Conservation (phyloP, 345 rosid species). For the Turritis glabra region DNA sequence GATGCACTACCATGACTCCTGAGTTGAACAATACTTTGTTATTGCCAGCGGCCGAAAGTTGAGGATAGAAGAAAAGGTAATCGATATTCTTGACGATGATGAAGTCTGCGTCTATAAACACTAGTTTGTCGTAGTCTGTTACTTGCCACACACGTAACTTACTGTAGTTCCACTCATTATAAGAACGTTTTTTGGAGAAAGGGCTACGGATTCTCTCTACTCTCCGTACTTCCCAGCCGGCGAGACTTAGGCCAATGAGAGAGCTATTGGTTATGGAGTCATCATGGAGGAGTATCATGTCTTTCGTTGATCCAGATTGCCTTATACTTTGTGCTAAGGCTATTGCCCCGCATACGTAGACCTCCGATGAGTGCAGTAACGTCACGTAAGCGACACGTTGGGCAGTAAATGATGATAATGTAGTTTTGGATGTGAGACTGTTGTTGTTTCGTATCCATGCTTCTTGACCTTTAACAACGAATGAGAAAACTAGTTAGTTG, state of each 20-base stretch:
- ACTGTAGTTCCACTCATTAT: constrained; percentile 93
- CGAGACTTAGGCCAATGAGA: constrained; percentile 44
- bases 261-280: constrained; percentile 47
- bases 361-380: constrained; percentile 76
- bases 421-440: constrained; percentile 18
- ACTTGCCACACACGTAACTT: constrained; percentile 81
- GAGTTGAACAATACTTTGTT: constrained; percentile 61
- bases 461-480: constrained; percentile 21
- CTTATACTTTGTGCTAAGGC: constrained; percentile 83
- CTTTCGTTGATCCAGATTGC: constrained; percentile 48
- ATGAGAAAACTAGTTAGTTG: constrained; percentile 5
- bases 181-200: constrained; percentile 50
- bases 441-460: not conserved
- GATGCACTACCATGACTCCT: constrained; percentile 65
- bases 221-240: constrained; percentile 63
- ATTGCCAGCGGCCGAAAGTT: constrained; percentile 63
- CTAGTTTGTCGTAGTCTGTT: constrained; percentile 53
- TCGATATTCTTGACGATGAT: constrained; percentile 61
- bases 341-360: constrained; percentile 88
- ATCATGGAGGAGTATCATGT: constrained; percentile 75
- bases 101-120: constrained; percentile 77
- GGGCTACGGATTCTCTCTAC: constrained; percentile 70
- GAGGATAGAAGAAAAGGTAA: constrained; percentile 56
- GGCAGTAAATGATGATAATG: not conserved
- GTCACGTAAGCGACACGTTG: constrained; percentile 71